Conservation (phyloP, 1,284 basidiomycete genomes). For the Ceratobasidium sp. region DNA sequence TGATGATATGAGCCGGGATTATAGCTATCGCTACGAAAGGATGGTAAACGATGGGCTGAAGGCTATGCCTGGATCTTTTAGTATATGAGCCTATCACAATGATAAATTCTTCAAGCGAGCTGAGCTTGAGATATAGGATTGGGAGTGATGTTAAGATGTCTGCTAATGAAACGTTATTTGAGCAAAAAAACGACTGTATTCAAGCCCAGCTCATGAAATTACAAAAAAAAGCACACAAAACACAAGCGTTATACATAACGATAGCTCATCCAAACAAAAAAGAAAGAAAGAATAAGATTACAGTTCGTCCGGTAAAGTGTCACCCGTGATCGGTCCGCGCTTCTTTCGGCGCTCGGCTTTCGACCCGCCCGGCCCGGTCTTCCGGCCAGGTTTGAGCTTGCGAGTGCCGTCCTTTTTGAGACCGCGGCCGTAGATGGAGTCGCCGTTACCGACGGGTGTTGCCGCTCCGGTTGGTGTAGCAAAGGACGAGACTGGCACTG, state of each 20-base stretch:
- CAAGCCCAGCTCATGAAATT: neutral
- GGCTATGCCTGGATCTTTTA: neutral
- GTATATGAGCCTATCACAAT: too few species aligned
- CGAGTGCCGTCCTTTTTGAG: conserved; percentile 42
- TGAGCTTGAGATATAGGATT: too few species aligned
- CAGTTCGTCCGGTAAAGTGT: conserved; percentile 37
- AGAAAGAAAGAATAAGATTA: conserved; percentile 26
- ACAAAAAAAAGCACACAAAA: conserved; percentile 13
- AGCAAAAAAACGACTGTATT: conserved; percentile 4
- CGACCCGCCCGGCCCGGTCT: conserved; percentile 38
- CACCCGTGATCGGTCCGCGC: conserved; percentile 41
- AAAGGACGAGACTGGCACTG: conserved; percentile 19
- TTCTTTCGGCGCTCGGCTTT: conserved; percentile 44
- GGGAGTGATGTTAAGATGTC: too few species aligned
- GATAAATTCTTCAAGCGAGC: too few species aligned
- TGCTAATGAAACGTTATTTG: too few species aligned
- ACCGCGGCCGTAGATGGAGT: conserved; percentile 30
- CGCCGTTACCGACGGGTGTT: conserved; percentile 16
- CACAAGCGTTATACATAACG: conserved; percentile 14
- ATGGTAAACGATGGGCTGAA: neutral
- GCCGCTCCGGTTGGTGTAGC: conserved; percentile 5
- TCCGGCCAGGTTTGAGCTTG: conserved; percentile 38
- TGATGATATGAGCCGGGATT: neutral
- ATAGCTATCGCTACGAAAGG: neutral
- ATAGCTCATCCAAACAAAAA: conserved; percentile 13